Evolutionary conservation across 768 basidiomycete genomes (phyloP), one percentile per base, ranked within the genome.

Genomic region (Panaeolus cyanescens): DNA sequence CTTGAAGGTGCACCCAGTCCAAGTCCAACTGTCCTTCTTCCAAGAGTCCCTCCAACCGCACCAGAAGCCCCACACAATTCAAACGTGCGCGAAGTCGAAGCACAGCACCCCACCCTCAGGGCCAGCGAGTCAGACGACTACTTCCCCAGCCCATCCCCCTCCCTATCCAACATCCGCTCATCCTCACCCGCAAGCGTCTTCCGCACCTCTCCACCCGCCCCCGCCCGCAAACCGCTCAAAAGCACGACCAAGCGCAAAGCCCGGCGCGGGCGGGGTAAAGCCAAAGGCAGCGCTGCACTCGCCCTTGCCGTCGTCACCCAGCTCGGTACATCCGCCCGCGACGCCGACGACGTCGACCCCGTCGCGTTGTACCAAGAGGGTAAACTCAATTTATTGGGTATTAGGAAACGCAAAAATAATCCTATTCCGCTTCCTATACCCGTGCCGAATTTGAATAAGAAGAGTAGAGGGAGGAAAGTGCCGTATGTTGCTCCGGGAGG

Each of bases 361-460:
- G 55, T 70, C 31, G 42, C 64, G 0, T 54, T 67, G 25, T 68
- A 69, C 45, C 64, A 60, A 32, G 68, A 70, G 36, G 69, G 68
- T 2, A 60, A 42, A 17, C 56, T 62, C 28, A 64, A 64, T n/a
- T 25, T 50, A 28, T 28, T 50, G 25, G 45, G 45, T 5, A 65
- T 68, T n/a, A 60, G 66, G 33, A 75, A 71, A 64, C 62, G 74
- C 56, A 72, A 72, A 64, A 76, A 75, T 57, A 66, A 67, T 22
- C 68, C 72, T 13, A 73, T 78, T 54, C 76, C 78, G 1, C 68
- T 82, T 34, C 86, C 85, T 17, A 75, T 85, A 8, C 85, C 86
- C 12, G 77, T 87, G 1, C 85, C 85, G 13, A 83, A 87, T 68
- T 75, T 88, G 58, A 86, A 81, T 56, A 88, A 88, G 77, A 87